phyloP scores from a whole-genome alignment of 441 rosid species.

The Euphorbia celastroides region DNA sequence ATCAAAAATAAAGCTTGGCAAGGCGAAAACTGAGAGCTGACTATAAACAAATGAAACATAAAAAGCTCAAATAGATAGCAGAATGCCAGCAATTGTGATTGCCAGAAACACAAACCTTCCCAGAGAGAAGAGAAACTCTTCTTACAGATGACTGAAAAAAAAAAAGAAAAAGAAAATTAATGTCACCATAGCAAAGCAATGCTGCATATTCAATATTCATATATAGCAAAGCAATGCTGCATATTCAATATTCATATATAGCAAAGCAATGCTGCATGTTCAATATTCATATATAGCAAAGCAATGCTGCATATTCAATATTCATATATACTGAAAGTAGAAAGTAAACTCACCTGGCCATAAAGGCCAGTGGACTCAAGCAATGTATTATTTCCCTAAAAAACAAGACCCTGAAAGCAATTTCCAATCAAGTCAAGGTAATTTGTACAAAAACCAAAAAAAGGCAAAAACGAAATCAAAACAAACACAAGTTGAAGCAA shows the following conservation, averaged over 20 bases:
- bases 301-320: too few species aligned
- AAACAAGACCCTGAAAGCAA: conserved; percentile 73
- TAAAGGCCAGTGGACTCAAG: conserved; percentile 83
- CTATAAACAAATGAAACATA: background rate
- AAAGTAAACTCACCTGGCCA: conserved; percentile 37
- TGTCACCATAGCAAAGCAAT: background rate
- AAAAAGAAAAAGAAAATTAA: conserved; percentile 13
- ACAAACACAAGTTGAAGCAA: too few species aligned
- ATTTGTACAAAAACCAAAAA: background rate
- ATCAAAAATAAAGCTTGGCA: too few species aligned
- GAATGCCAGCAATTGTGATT: background rate
- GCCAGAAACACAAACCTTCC: conserved; percentile 50
- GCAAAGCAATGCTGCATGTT: background rate
- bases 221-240: too few species aligned
- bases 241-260: background rate
- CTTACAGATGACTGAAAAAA: conserved; percentile 78
- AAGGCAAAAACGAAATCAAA: too few species aligned
- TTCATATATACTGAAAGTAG: background rate
- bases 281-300: background rate
- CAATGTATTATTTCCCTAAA: conserved; percentile 59
- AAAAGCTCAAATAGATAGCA: background rate
- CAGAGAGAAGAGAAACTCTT: conserved; percentile 63
- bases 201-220: too few species aligned
- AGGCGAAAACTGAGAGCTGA: background rate
- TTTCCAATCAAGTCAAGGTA: background rate